Evolutionary conservation across 1,284 basidiomycete genomes (phyloP).

Genomic region (Ceratobasidium sp.): DNA sequence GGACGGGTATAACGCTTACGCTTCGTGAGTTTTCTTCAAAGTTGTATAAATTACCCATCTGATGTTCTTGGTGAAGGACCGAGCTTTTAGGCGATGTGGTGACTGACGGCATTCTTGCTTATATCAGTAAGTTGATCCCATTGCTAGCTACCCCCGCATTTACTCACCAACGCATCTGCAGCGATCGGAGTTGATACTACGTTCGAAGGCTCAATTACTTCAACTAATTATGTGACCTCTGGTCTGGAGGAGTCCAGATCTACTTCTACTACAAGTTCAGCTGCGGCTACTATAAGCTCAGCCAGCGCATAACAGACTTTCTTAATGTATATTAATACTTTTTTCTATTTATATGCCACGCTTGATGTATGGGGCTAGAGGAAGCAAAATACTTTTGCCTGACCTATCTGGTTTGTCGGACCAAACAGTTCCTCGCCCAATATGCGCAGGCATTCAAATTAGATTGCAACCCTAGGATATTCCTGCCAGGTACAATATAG

Average conservation of each 20-base stretch:
- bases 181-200: conserved; percentile 23
- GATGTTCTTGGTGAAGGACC: not conserved
- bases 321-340: no score
- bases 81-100: conserved; percentile 15
- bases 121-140: conserved; percentile 26
- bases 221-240: conserved; percentile 15
- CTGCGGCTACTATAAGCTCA: no score
- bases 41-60: not conserved
- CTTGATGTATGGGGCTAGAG: no score
- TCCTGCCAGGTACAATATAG: no score
- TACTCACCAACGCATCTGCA: not conserved
- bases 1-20: conserved; percentile 52
- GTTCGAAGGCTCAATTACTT: conserved; percentile 5
- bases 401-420: no score
- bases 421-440: no score
- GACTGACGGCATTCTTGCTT: conserved; percentile 20
- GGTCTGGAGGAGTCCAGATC: not conserved
- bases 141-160: not conserved
- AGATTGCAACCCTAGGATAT: no score
- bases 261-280: not conserved
- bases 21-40: not conserved
- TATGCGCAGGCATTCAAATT: no score
- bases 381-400: no score
- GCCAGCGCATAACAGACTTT: no score
- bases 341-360: no score